Base-by-base conservation (phyloP, 2,329 filamentous ascomycete genomes). In the Neurospora sp. region DNA sequence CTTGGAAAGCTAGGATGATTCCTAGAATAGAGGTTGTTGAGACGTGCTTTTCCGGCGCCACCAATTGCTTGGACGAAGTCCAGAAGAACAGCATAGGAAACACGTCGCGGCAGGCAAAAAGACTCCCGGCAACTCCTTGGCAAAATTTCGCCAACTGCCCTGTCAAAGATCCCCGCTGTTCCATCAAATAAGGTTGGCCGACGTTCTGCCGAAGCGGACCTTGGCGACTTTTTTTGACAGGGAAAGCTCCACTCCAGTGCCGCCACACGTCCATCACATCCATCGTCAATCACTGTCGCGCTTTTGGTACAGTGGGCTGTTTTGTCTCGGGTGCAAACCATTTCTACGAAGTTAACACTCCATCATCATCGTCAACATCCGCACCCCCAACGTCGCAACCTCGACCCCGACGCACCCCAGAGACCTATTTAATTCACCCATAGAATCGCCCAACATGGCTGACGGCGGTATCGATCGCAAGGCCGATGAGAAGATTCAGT, bases 401-500 rank as follows among this genome's bases (percentile, higher is more conserved):
- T 36, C 28, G 28, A 36, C 1, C 12, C 46, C 8, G 28, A 33
- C 28, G 46, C 23, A 15, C n/a, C 15, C 17, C 43, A 52, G 52
- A 28, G 36, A 10, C 4, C 36, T 33, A 33, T 17, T 36, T 39
- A 19, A 46, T 37, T 43, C 17, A 67, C 4, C 28, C 52, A 19
- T 28, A 39, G 3, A n/a, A 67, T 38, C 8, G 39, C 40, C 76
- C 80, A 92, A 73, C 76, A 99, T 98, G 96, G 93, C 94, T 74
- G 95, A 98, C 82, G 89, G 83, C 74, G 87, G 86, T 73, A 89
- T 98, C 79, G 95, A 99, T 82, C 91, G 92, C 83, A 94, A 94
- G 83, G 89, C 90, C 74, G 96, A 98, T 81, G 94, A 97, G 86
- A 90, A 92, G 82, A 97, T 98, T 90, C 95, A 98, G 85, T 98